phyloP scores from a whole-genome alignment of 805 yeast genomes.

The Kregervanrija fluxuum region DNA sequence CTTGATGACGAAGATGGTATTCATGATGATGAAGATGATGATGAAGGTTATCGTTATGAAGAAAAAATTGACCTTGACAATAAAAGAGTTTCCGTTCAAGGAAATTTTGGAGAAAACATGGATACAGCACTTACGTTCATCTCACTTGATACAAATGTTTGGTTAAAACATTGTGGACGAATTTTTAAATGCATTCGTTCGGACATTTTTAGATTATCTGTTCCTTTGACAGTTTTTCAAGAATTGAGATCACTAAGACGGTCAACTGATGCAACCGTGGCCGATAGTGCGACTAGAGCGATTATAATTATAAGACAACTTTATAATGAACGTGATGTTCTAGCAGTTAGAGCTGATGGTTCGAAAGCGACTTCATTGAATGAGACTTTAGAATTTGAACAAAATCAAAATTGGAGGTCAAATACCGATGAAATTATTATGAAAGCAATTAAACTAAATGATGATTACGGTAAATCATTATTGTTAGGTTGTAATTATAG shows the following conservation, averaged over 20 bases:
- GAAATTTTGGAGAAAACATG: slow-evolving; percentile 50
- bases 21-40: slow-evolving; percentile 3
- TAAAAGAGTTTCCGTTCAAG: slow-evolving; percentile 20
- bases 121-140: slow-evolving; percentile 51
- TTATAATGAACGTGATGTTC: slow-evolving; percentile 44
- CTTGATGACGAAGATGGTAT: background rate
- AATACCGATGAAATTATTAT: slow-evolving; percentile 64
- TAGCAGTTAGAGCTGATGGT: slow-evolving; percentile 65
- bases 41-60: slow-evolving; percentile 13
- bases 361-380: slow-evolving; percentile 59
- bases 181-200: slow-evolving; percentile 61
- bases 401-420: slow-evolving; percentile 64
- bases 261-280: slow-evolving; percentile 63
- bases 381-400: slow-evolving; percentile 69
- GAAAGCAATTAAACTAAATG: slow-evolving; percentile 36
- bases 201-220: slow-evolving; percentile 49
- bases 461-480: slow-evolving; percentile 24
- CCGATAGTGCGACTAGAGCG: slow-evolving; percentile 77
- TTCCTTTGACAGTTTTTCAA: slow-evolving; percentile 73
- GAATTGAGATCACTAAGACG: slow-evolving; percentile 65
- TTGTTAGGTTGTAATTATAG: slow-evolving; percentile 20
- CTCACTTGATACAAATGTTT: slow-evolving; percentile 69
- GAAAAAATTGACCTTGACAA: background rate
- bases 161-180: slow-evolving; percentile 77
- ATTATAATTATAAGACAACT: slow-evolving; percentile 68